Evolutionary conservation across 805 yeast genomes (phyloP).

Genomic region (Citeromyces matritensis): DNA sequence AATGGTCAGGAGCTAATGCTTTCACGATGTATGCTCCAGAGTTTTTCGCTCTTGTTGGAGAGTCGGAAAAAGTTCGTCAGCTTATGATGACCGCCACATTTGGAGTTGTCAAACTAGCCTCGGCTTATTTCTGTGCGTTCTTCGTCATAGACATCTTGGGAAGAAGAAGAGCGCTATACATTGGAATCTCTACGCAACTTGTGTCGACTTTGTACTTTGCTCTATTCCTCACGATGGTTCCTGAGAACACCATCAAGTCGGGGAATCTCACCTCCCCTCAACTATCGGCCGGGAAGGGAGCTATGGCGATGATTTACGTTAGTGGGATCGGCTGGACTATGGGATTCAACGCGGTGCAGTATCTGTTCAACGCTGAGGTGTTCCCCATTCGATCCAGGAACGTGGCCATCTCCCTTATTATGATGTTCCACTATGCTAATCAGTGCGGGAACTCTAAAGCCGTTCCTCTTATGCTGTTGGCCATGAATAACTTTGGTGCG

Average conservation of each 20-base stretch:
- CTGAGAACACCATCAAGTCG: slow-evolving; percentile 20
- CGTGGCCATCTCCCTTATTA: slow-evolving; percentile 31
- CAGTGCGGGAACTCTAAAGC: slow-evolving; percentile 46
- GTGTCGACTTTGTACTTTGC: slow-evolving; percentile 28
- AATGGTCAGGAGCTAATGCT: slow-evolving; percentile 47
- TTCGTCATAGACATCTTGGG: slow-evolving; percentile 39
- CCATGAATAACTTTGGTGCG: slow-evolving; percentile 30
- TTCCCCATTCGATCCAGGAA: slow-evolving; percentile 35
- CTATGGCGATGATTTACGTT: slow-evolving; percentile 32
- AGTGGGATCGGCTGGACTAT: slow-evolving; percentile 44
- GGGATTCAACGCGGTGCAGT: slow-evolving; percentile 44
- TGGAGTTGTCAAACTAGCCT: slow-evolving; percentile 34
- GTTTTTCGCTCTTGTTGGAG: slow-evolving; percentile 30
- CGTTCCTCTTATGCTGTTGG: slow-evolving; percentile 31
- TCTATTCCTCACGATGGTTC: slow-evolving; percentile 26
- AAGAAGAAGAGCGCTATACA: slow-evolving; percentile 29
- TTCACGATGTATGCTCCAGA: slow-evolving; percentile 43
- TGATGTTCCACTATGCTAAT: slow-evolving; percentile 41
- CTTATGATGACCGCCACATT: slow-evolving; percentile 33
- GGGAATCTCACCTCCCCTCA: slow-evolving; percentile 15
- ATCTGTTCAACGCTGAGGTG: slow-evolving; percentile 37
- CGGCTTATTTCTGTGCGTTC: slow-evolving; percentile 34
- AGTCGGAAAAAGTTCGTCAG: slow-evolving; percentile 19
- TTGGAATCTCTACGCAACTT: slow-evolving; percentile 29
- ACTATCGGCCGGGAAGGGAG: slow-evolving; percentile 24